A percentile compares a stretch with the other conserved stretches of the same genome.
phyloP scores from a whole-genome alignment of 2,329 filamentous ascomycete genomes.

The Fusarium anthophilum region DNA sequence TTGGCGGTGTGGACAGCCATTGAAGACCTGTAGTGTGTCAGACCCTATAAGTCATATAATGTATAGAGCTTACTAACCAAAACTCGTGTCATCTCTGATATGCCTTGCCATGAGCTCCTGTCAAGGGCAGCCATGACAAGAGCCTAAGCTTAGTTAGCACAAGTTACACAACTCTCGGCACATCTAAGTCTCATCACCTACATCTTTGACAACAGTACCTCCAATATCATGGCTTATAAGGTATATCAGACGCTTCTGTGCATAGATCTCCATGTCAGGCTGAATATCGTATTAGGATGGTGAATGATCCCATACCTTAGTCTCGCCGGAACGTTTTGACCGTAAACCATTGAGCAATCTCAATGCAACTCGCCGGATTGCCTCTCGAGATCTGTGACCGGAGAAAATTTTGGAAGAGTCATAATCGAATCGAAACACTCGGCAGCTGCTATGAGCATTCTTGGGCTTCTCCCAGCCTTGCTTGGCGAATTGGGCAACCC shows the following conservation, averaged over 20 bases:
- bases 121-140: neutral
- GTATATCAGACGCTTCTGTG: neutral
- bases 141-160: neutral
- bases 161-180: fast-evolving
- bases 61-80: neutral
- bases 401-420: neutral
- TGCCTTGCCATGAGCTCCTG: neutral
- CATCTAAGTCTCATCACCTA: fast-evolving
- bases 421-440: neutral
- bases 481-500: neutral
- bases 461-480: neutral
- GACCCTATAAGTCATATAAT: fast-evolving
- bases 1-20: neutral
- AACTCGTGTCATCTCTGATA: neutral
- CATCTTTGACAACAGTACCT: neutral
- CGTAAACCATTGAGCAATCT: neutral
- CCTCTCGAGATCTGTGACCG: neutral
- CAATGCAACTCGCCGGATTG: neutral
- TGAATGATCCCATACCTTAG: fast-evolving
- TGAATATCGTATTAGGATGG: fast-evolving
- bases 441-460: neutral
- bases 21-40: neutral
- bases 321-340: neutral
- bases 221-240: neutral
- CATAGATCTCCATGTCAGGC: fast-evolving